These are phyloP conservation scores for Beauveria caledonica DNA, from an alignment of 2,329 filamentous ascomycete species.

Conservation along the genomic window DNA sequence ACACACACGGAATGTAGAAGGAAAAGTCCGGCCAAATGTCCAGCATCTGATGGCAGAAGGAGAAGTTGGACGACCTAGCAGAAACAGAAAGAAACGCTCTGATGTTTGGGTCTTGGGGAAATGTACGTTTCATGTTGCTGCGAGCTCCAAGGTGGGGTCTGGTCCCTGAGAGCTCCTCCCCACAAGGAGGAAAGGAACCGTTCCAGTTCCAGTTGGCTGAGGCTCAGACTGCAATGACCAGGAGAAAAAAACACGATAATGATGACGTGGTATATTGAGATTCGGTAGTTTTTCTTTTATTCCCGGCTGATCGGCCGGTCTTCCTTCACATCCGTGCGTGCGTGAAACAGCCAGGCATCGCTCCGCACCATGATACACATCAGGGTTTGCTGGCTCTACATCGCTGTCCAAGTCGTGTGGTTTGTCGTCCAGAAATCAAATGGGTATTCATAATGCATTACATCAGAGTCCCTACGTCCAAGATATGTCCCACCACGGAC, in stretches of 20 bases:
- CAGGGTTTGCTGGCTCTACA: background rate
- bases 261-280: too few species aligned
- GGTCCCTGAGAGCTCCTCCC: background rate
- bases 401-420: background rate
- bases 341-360: too few species aligned
- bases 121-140: background rate
- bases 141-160: background rate
- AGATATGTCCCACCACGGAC: background rate
- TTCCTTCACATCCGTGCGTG: too few species aligned
- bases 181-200: background rate
- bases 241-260: too few species aligned
- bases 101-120: background rate
- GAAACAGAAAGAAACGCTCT: background rate
- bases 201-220: background rate
- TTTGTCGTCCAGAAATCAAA: background rate
- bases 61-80: background rate
- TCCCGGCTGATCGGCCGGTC: background rate
- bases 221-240: background rate
- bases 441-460: conserved; percentile 6
- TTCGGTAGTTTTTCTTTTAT: background rate
- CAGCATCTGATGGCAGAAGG: conserved; percentile 12
- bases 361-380: too few species aligned
- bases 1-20: background rate
- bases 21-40: conserved; percentile 9
- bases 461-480: background rate